Evolutionary conservation across 1,284 basidiomycete genomes (phyloP), one percentile per base, ranked within the genome.

Genomic region (Cystobasidium sp.): DNA sequence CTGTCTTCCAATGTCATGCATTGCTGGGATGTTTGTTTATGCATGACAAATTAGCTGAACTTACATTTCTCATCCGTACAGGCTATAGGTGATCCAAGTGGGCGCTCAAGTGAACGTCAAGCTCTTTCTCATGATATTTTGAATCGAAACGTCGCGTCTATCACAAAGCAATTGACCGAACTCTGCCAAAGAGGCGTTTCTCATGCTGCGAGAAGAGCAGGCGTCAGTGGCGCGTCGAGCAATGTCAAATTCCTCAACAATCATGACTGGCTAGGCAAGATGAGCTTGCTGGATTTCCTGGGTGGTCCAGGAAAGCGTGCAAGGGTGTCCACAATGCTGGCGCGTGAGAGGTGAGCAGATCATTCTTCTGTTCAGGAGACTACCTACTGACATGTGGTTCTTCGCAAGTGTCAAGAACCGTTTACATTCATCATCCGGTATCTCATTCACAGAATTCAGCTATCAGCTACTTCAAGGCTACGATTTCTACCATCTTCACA

Each of bases 401-500:
- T 14, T 46, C 7, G 12, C 79, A 96, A 31, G 94, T 77, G 94
- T 98, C 39, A 90, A 90, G 78, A 87, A 88, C n/a, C 90, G 95
- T 41, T 86, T 97, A 64, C 86, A 86, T 6, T 88, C 90, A 2
- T 52, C 77, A 0, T 87, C 89, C 77, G 87, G 96, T 39, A 90
- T 99, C 77, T 96, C 94, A 12, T 99, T 97, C 84, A 94, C 95
- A 20, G 97, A 99, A 81, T 98, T 99, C 83, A 90, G 90, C 5
- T 99, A 99, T 82, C 96, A 99, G 81, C 88, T 99, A 31, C 86
- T 99, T 12, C 97, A 99, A 84, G 97, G 94, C 1, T 92, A 94
- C 83, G 97, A 99, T 83, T 99, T 97, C 83, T 87, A 90, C 76
- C 85, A 90, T 75, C 86, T 99, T 1, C 86, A 95, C 83, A 84